Base-by-base conservation (phyloP, 257 asterid species). In the Linderniella brevidens region DNA sequence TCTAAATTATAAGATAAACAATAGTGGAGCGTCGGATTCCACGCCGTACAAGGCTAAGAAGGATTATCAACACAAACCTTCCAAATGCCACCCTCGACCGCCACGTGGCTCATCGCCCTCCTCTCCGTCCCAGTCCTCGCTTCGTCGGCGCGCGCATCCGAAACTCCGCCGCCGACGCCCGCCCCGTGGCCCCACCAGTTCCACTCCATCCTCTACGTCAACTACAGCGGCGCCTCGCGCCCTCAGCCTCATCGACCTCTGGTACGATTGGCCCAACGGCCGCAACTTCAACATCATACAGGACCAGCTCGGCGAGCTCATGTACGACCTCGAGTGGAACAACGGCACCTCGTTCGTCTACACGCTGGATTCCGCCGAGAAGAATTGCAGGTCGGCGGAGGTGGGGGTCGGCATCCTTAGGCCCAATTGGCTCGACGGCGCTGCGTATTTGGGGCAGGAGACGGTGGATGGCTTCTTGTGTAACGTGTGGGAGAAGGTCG, bases 221-320 rank as follows among this genome's bases (percentile, higher is more conserved):
- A 85, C 57, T 71, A 56, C 77, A 78, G 72, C 13, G 74, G 71
- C 13, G 63, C 79, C 1, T 75, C 75, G 71, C 13, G 63, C 79
- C 1, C 77, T 78, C 8, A 61, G 80, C 60, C 48, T 69, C 6
- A 77, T 81, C 46, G 86, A 86, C 63, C 75, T 86, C 29, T 81
- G 96, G 88, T 81, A 86, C 70, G 96, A 85, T 48, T 85, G 94
- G 86, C 65, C 94, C 38, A 85, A 85, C 60, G 83, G 92, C 48
- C 81, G 93, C 46, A 80, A 85, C 72, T 71, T 76, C 69, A 82
- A 81, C 77, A 78, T 81, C 56, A 35, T 81, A 15, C 88, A 73
- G 48, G 50, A 69, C 71, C 93, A 81, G 74, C 75, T 81, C 32
- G 83, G 72, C 11, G 48, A 58, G 45, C 57, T 58, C 11, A 8